Percentiles rank a stretch among this genome's conserved stretches.
phyloP scores from a whole-genome alignment of 2,329 filamentous ascomycete species.

The Fusarium pilosicola region DNA sequence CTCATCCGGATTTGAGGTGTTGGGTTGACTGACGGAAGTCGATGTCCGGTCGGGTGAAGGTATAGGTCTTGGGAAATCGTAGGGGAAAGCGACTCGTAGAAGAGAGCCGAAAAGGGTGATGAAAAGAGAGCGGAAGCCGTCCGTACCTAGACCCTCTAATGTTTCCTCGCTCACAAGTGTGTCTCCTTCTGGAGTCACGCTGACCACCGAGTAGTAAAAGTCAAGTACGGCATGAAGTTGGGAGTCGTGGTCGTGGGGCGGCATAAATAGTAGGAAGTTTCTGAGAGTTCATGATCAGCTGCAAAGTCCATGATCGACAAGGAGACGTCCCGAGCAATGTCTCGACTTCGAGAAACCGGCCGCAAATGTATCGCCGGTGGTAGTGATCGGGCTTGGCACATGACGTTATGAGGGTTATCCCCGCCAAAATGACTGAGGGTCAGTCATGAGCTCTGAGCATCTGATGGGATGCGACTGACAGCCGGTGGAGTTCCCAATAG shows the following conservation, averaged over 20 bases:
- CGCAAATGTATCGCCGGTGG: constrained; percentile 17
- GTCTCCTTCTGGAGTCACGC: constrained; percentile 92
- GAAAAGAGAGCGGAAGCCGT: constrained; percentile 66
- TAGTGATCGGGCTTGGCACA: constrained; percentile 40
- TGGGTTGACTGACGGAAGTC: constrained; percentile 18
- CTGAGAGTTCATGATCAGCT: constrained; percentile 57
- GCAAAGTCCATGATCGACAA: constrained; percentile 8
- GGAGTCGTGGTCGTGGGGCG: constrained; percentile 68
- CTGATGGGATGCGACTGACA: constrained; percentile 32
- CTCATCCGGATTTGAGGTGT: constrained; percentile 25
- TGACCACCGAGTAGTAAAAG: constrained; percentile 90
- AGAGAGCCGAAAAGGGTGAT: constrained; percentile 80
- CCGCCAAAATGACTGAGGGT: constrained; percentile 44
- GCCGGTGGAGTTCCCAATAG: background rate
- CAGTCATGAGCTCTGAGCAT: constrained; percentile 40
- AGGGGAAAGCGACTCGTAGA: constrained; percentile 70
- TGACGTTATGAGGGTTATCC: constrained; percentile 42
- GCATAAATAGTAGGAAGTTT: constrained; percentile 94
- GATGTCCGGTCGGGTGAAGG: constrained; percentile 41
- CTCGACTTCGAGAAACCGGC: background rate
- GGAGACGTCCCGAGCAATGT: background rate
- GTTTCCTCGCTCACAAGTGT: constrained; percentile 91
- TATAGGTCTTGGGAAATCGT: constrained; percentile 47
- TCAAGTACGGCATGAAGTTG: constrained; percentile 85
- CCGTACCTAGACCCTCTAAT: constrained; percentile 93